These are phyloP conservation scores for Alternaria panax DNA, from an alignment of 2,329 filamentous ascomycete genomes.

Conservation along the genomic window DNA sequence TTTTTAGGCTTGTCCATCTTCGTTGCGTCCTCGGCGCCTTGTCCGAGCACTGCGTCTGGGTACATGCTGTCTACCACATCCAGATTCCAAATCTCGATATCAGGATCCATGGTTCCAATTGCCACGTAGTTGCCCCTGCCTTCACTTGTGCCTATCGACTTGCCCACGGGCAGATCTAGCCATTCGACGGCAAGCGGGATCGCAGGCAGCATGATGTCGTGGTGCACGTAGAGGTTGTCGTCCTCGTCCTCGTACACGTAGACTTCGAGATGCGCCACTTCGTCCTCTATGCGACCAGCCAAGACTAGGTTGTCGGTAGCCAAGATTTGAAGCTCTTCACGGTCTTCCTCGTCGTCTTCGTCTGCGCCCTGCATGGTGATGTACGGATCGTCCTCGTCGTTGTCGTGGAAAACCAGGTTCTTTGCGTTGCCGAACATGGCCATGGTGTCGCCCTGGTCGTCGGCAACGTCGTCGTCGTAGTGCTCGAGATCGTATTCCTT, in stretches of 20 bases:
- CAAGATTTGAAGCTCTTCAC: slow-evolving; percentile 91
- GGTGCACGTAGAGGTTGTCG: slow-evolving; percentile 98
- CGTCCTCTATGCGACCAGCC: slow-evolving; percentile 93
- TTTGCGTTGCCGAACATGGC: slow-evolving; percentile 96
- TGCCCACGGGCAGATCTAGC: slow-evolving; percentile 89
- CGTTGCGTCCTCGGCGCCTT: slow-evolving; percentile 60
- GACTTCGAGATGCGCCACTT: slow-evolving; percentile 93
- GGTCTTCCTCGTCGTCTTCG: slow-evolving; percentile 82
- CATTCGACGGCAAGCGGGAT: slow-evolving; percentile 96
- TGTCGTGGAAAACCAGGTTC: slow-evolving; percentile 90
- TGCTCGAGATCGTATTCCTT: slow-evolving; percentile 96
- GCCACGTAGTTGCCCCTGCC: slow-evolving; percentile 88
- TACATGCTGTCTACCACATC: slow-evolving; percentile 98
- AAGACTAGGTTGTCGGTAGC: slow-evolving; percentile 92
- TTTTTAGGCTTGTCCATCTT: slow-evolving; percentile 71
- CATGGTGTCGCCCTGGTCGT: slow-evolving; percentile 76
- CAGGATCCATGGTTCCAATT: slow-evolving; percentile 95
- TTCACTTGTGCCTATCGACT: slow-evolving; percentile 60
- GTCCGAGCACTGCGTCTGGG: slow-evolving; percentile 92
- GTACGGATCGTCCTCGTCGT: slow-evolving; percentile 94
- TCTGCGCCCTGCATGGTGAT: slow-evolving; percentile 79
- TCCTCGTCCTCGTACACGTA: slow-evolving; percentile 96
- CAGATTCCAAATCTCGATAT: slow-evolving; percentile 98
- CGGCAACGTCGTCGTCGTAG: slow-evolving; percentile 84
- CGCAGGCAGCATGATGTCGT: slow-evolving; percentile 98